Evolutionary conservation across 441 rosid genomes (phyloP).

Genomic region (Arabidopsis hybrid): DNA sequence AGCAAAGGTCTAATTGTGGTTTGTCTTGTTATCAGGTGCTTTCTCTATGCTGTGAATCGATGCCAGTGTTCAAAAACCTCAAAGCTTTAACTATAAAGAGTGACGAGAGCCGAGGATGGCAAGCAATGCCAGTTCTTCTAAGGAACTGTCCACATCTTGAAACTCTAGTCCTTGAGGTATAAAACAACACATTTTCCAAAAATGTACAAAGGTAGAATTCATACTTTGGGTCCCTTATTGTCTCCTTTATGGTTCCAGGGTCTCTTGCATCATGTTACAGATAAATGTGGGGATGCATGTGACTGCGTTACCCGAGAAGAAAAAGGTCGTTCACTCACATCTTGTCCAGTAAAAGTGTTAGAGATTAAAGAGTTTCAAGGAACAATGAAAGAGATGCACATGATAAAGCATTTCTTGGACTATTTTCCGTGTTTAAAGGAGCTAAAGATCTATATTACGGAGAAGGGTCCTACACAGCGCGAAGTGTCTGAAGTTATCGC

Average conservation of each 20-base stretch:
- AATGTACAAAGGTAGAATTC: not conserved
- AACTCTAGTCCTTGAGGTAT: slow-evolving; percentile 1
- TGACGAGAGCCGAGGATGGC: not conserved
- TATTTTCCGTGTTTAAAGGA: not conserved
- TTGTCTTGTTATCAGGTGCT: not conserved
- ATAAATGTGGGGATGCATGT: slow-evolving; percentile 15
- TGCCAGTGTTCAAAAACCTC: slow-evolving; percentile 12
- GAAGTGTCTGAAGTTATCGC: not conserved
- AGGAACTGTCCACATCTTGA: not conserved
- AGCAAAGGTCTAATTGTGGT: not conserved
- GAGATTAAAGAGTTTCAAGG: not conserved
- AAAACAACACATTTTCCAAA: not conserved
- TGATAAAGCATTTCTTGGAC: not conserved
- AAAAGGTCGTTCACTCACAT: not conserved
- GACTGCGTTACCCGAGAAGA: not conserved
- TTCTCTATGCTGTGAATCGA: not conserved
- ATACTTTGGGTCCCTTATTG: not conserved
- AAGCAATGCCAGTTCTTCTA: slow-evolving; percentile 13
- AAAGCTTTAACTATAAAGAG: not conserved
- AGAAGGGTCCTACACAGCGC: not conserved
- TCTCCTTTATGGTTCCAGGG: not conserved
- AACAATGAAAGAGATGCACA: not conserved
- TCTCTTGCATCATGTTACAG: not conserved
- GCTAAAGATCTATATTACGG: not conserved
- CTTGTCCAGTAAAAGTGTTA: not conserved